A percentile compares a stretch with the other conserved stretches of the same genome.
Evolutionary conservation across 352 stramenopile species (phyloP).

Genomic region (Pythium brachiatum): DNA sequence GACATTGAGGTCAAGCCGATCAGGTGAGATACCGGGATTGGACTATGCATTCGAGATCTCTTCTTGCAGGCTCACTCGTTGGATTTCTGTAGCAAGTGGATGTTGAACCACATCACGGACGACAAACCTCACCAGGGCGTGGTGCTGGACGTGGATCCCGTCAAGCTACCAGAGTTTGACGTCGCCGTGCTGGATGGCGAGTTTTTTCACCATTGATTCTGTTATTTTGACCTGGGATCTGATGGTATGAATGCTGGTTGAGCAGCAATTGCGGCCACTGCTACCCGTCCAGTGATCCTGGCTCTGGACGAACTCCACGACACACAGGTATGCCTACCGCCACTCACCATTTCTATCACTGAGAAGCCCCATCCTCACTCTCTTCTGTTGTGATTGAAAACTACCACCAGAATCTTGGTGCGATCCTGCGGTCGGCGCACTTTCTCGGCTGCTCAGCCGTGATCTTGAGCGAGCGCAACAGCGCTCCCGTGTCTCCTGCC

Average conservation of each 20-base stretch:
- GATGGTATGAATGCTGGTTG: background rate
- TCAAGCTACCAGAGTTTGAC: constrained; percentile 60
- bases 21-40: too few relatives aligned
- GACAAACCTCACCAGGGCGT: constrained; percentile 84
- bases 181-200: constrained; percentile 5
- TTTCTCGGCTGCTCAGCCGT: constrained; percentile 72
- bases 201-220: too few relatives aligned
- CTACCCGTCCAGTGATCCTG: constrained; percentile 53
- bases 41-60: too few relatives aligned
- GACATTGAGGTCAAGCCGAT: constrained; percentile 18
- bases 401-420: constrained; percentile 58
- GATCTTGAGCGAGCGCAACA: constrained; percentile 70
- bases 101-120: constrained; percentile 77
- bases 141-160: constrained; percentile 63
- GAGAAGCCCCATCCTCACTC: background rate
- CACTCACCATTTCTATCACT: background rate
- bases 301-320: constrained; percentile 80
- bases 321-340: constrained; percentile 41
- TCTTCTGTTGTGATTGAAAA: too few relatives aligned
- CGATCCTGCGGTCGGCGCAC: constrained; percentile 73
- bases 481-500: constrained; percentile 64
- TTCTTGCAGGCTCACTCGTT: too few relatives aligned
- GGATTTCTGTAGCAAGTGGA: constrained; percentile 58
- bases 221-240: too few relatives aligned
- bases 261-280: constrained; percentile 29